Base-by-base conservation (phyloP, 192 early-diverging fungal genomes). In the Coemansia nantahalensis region DNA sequence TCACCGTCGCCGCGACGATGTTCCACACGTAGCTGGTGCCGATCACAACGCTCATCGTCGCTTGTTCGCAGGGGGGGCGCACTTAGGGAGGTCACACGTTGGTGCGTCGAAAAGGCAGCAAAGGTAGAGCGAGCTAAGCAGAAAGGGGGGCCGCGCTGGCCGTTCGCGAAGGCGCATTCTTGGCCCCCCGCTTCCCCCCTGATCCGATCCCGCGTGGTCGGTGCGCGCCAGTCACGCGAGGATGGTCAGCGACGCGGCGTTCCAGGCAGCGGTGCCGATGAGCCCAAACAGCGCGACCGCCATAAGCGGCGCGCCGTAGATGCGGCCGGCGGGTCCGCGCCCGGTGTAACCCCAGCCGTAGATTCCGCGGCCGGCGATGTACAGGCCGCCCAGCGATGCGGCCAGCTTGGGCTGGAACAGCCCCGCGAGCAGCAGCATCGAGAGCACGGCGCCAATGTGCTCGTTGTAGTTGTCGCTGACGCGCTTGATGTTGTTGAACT, bases 1-100 rank as follows among this genome's bases (percentile, higher is more conserved):
- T 66, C 39, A 65, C 70, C 5, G 70, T 66, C 6, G 70, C 70
- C 10, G 70, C 42, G 14, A 74, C 63, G 31, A 74, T 66, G 55
- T 74, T 74, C 70, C 70, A 74, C 17, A 74, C 70, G 47, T 74
- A 74, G 59, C 59, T 62, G 55, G 70, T 74, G 14, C 70, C 70
- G 16, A 74, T 74, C 35, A 74, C 70, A 21, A 74, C 66, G 48
- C 63, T 66, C 70, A 74, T 74, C 19, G n/a, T n/a, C n/a, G n/a
- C 14, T 57, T 28, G 32, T 17, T 47, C n/a, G n/a, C n/a, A n/a
- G n/a, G n/a, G n/a, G n/a, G n/a, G n/a, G n/a, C n/a, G n/a, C n/a
- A n/a, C n/a, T n/a, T n/a, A n/a, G n/a, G n/a, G n/a, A n/a, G n/a
- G n/a, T n/a, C n/a, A n/a, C n/a, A n/a, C n/a, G n/a, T n/a, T n/a